Base-by-base conservation (phyloP, 176 grass and related monocot species). In the Pharus latifolius region DNA sequence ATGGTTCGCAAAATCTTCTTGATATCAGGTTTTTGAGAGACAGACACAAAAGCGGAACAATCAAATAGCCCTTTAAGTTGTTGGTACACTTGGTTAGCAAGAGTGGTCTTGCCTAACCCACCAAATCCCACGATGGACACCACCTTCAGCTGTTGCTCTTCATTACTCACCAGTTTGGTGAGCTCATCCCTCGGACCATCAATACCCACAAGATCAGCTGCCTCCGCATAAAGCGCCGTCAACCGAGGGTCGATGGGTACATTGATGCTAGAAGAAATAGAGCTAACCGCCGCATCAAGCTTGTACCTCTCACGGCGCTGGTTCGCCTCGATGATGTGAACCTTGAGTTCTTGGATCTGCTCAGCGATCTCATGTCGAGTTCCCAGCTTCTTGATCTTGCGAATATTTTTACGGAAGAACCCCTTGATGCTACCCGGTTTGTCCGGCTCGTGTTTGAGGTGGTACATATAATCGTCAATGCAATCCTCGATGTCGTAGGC, bases 71-170 rank as follows among this genome's bases (percentile, higher is more conserved):
- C 1, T 0, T 45, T 35, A 3, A 69, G 29, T 10, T 40, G 53
- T 10, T 7, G 17, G 38, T 74, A 80, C 12, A 85, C 47, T 30
- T 85, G 76, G n/a, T 85, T 85, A 0, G 47, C 82, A 25, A 85
- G 37, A 7, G 76, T 85, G 10, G 63, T 85, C 55, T 85, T 85
- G 19, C 82, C 82, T 3, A 69, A 41, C n/a, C 82, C 82, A 53
- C 82, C 82, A 41, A 35, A 53, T 1, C 82, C 82, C 1, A 80
- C 76, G 60, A 85, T 54, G 2, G 82, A 80, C 23, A 85, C 62
- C 29, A 80, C 82, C 38, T 75, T 85, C 17, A 56, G 35, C 17
- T 9, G 49, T 46, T 49, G 7, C 6, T n/a, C 47, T 54, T 26
- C 47, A 47, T 56, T 76, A 24, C 38, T 37, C n/a, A 85, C 1